phyloP scores from a whole-genome alignment of 2,329 filamentous ascomycete species.

The Colletotrichum abscissum region DNA sequence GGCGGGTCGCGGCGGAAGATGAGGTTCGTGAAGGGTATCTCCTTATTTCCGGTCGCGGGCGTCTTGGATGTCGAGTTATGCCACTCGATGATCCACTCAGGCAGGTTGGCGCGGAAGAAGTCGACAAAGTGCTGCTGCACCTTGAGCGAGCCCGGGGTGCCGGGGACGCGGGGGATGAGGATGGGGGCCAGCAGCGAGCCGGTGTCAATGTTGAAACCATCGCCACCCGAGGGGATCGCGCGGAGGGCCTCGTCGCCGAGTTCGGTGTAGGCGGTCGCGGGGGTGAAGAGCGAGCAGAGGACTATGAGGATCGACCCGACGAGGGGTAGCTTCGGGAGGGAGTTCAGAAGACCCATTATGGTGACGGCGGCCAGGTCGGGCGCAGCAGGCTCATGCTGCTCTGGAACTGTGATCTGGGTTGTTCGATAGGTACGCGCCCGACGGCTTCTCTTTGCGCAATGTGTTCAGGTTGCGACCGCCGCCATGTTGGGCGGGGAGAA shows the following conservation, averaged over 20 bases:
- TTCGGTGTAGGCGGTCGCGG: conserved; percentile 54
- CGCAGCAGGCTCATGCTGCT: conserved; percentile 32
- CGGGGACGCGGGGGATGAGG: conserved; percentile 87
- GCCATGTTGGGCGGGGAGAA: conserved; percentile 11
- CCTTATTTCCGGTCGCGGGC: conserved; percentile 75
- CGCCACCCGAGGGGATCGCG: conserved; percentile 76
- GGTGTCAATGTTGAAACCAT: conserved; percentile 81
- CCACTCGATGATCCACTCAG: conserved; percentile 82
- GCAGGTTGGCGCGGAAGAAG: conserved; percentile 82
- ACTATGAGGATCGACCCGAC: conserved; percentile 34
- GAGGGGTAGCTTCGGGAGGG: conserved; percentile 32
- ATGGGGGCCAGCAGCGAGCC: conserved; percentile 87
- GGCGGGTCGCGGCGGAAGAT: conserved; percentile 91
- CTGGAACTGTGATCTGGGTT: neutral
- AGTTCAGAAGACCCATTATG: conserved; percentile 33
- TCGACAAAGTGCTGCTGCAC: conserved; percentile 85
- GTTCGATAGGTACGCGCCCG: neutral
- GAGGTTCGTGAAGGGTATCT: conserved; percentile 87
- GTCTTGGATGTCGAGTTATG: conserved; percentile 93
- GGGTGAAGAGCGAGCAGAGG: conserved; percentile 39
- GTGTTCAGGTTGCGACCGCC: conserved; percentile 8
- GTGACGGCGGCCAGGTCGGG: conserved; percentile 15
- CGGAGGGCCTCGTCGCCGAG: conserved; percentile 82
- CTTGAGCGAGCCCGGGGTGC: conserved; percentile 78
- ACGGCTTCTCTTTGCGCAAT: conserved; percentile 17